Conservation (phyloP, 2,329 filamentous ascomycete genomes). For the Parafenestella ontariensis region DNA sequence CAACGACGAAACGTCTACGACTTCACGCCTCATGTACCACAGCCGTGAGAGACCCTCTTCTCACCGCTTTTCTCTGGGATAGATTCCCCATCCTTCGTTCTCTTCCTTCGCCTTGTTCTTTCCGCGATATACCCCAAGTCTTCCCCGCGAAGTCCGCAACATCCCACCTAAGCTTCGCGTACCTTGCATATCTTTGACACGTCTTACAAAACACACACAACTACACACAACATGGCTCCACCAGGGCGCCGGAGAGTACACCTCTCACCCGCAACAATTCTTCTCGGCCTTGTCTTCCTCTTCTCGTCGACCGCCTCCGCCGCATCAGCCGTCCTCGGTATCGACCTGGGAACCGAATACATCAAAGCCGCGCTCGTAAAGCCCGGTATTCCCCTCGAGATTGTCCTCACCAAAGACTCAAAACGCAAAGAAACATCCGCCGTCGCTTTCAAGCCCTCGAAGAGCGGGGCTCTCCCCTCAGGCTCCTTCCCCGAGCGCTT, state of each 20-base stretch:
- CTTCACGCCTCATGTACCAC: constrained; percentile 25
- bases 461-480: constrained; percentile 64
- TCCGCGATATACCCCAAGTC: constrained; percentile 13
- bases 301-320: constrained; percentile 65
- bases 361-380: constrained; percentile 97
- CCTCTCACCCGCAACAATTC: constrained; percentile 53
- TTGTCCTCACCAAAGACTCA: constrained; percentile 96
- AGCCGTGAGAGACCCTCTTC: constrained; percentile 14
- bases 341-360: constrained; percentile 95
- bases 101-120: constrained; percentile 19
- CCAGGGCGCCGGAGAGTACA: constrained; percentile 53
- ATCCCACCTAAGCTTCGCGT: constrained; percentile 28
- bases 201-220: constrained; percentile 6
- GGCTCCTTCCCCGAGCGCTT: constrained; percentile 79
- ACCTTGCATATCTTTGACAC: constrained; percentile 7
- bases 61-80: constrained; percentile 26
- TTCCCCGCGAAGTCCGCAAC: constrained; percentile 25
- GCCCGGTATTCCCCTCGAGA: constrained; percentile 95
- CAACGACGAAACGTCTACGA: constrained; percentile 25
- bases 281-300: constrained; percentile 62
- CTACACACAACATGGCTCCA: constrained; percentile 53
- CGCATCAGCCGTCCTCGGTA: constrained; percentile 81
- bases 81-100: constrained; percentile 33
- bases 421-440: constrained; percentile 93
- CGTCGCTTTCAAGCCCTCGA: constrained; percentile 90